Percentiles rank a stretch among this genome's conserved stretches.
Evolutionary conservation across 208 protist genomes (phyloP).

Genomic region (Lotmaria passim): DNA sequence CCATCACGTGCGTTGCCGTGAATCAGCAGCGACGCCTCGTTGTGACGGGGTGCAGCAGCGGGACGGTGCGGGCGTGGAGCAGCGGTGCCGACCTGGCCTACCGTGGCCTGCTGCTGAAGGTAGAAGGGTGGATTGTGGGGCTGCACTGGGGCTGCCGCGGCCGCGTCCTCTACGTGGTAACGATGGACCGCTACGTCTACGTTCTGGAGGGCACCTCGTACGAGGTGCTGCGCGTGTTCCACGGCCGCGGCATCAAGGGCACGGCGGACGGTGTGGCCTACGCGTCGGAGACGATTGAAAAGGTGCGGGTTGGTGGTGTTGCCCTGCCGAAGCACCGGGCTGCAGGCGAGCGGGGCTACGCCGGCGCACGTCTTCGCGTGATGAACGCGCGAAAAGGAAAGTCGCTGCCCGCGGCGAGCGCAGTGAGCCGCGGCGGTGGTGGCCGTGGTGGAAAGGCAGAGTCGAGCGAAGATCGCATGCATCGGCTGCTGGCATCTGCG

Average conservation of each 20-base stretch:
- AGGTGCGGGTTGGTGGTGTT: slow-evolving; percentile 61
- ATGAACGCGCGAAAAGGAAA: not conserved
- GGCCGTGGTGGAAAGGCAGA: slow-evolving; percentile 13
- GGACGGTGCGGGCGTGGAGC: slow-evolving; percentile 79
- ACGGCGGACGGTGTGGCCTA: slow-evolving; percentile 56
- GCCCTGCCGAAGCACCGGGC: slow-evolving; percentile 7
- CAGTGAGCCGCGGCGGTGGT: not conserved
- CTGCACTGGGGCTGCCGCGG: slow-evolving; percentile 61
- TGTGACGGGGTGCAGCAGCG: slow-evolving; percentile 76
- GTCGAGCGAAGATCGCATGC: slow-evolving; percentile 19
- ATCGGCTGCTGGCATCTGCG: slow-evolving; percentile 21
- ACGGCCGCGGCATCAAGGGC: slow-evolving; percentile 65
- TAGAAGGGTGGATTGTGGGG: slow-evolving; percentile 76
- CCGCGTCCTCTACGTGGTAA: slow-evolving; percentile 63
- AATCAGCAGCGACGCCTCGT: slow-evolving; percentile 43
- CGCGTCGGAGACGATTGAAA: slow-evolving; percentile 64
- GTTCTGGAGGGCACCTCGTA: slow-evolving; percentile 67
- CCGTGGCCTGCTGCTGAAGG: slow-evolving; percentile 68
- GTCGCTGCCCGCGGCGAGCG: not conserved
- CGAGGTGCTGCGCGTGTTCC: slow-evolving; percentile 73
- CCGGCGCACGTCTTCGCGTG: not conserved
- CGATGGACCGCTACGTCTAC: slow-evolving; percentile 74
- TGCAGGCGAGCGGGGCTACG: slow-evolving; percentile 11
- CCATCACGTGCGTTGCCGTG: slow-evolving; percentile 47
- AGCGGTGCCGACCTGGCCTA: slow-evolving; percentile 46